A percentile compares a stretch with the other conserved stretches of the same genome.
These are phyloP conservation scores for Moelleriella libera DNA, from an alignment of 2,329 filamentous ascomycete genomes.

Conservation along the genomic window DNA sequence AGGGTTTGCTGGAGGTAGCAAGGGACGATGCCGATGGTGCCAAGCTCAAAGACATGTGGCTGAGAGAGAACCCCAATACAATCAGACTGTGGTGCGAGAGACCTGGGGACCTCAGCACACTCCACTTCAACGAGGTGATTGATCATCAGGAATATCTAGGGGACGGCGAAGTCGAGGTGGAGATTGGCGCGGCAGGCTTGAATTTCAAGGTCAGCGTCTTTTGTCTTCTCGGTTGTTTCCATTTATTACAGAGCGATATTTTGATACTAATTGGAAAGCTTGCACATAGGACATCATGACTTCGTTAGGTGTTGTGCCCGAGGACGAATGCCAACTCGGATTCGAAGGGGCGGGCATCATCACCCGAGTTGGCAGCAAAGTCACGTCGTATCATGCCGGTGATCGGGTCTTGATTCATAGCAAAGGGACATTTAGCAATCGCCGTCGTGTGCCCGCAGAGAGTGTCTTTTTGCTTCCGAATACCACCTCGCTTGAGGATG, in stretches of 20 bases:
- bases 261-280: no score
- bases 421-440: no score
- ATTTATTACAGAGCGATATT: no score
- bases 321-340: neutral
- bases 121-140: neutral
- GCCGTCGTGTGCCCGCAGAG: neutral
- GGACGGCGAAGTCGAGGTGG: neutral
- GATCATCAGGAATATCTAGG: neutral
- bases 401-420: neutral
- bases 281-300: no score
- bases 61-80: neutral
- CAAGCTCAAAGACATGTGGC: neutral
- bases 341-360: conserved; percentile 10
- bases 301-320: neutral
- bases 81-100: neutral
- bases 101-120: neutral
- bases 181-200: neutral
- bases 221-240: no score
- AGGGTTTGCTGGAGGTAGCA: neutral
- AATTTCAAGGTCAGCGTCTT: neutral
- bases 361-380: conserved; percentile 4
- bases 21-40: neutral
- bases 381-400: neutral
- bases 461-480: neutral
- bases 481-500: neutral